Evolutionary conservation across 2,329 filamentous ascomycete genomes (phyloP).

Genomic region (Ophiosphaerella narmari): DNA sequence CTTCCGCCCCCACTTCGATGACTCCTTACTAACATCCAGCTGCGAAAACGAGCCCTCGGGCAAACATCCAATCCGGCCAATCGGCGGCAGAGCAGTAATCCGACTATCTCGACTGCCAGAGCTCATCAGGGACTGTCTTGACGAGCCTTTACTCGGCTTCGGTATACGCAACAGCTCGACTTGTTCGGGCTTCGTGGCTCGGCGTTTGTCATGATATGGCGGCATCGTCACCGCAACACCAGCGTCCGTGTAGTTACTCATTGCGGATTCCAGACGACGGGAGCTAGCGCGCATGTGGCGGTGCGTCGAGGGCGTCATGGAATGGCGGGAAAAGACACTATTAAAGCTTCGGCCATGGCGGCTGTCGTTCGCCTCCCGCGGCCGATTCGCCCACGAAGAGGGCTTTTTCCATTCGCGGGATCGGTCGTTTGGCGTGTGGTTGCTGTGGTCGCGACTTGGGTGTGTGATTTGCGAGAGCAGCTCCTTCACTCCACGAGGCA

Average conservation of each 20-base stretch:
- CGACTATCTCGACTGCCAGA: constrained; percentile 1
- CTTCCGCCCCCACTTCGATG: neutral
- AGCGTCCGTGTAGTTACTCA: constrained; percentile 15
- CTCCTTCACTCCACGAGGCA: constrained; percentile 6
- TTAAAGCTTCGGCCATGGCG: constrained; percentile 7
- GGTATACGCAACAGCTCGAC: neutral
- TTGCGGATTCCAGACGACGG: constrained; percentile 7
- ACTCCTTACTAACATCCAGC: neutral
- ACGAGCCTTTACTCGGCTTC: neutral
- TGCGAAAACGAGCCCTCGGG: constrained; percentile 6
- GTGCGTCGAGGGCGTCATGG: constrained; percentile 2
- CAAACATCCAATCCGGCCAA: constrained; percentile 2
- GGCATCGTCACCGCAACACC: constrained; percentile 8
- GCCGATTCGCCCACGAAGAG: constrained; percentile 10
- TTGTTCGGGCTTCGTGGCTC: neutral
- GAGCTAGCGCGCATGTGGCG: constrained; percentile 6
- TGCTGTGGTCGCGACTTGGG: neutral
- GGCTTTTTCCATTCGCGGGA: constrained; percentile 11
- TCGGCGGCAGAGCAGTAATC: neutral
- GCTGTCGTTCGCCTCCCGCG: constrained; percentile 1
- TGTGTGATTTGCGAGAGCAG: constrained; percentile 1
- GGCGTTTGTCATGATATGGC: constrained; percentile 1
- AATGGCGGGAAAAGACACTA: constrained; percentile 10
- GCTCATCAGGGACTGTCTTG: neutral
- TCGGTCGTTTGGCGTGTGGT: neutral